Conservation (phyloP, 1,284 basidiomycete genomes). For the Ceratobasidium sp. region DNA sequence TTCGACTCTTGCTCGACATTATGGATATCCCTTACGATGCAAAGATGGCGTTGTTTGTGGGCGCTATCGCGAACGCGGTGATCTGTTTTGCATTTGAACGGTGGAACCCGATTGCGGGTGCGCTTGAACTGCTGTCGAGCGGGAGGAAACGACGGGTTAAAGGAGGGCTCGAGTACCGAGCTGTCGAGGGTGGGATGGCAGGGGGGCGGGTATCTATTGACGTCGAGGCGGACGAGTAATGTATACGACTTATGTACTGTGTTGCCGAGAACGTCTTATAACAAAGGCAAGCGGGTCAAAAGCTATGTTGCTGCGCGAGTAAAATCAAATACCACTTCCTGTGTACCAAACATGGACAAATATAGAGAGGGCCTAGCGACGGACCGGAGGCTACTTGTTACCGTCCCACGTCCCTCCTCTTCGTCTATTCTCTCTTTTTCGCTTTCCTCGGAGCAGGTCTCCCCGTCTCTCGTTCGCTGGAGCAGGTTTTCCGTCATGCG, state of each 20-base stretch:
- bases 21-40: conserved; percentile 80
- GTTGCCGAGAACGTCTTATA: too few species aligned
- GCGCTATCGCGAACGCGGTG: conserved; percentile 80
- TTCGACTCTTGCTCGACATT: conserved; percentile 81
- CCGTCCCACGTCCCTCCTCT: conserved; percentile 32
- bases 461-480: conserved; percentile 53
- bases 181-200: conserved; percentile 75
- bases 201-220: conserved; percentile 14
- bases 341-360: not conserved
- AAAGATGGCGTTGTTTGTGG: conserved; percentile 76
- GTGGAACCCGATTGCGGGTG: conserved; percentile 74
- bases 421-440: conserved; percentile 59
- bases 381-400: not conserved
- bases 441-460: conserved; percentile 65
- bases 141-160: conserved; percentile 63
- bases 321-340: not conserved
- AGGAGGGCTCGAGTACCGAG: conserved; percentile 78
- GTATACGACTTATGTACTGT: conserved; percentile 41
- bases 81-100: conserved; percentile 84
- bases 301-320: conserved; percentile 12
- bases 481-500: conserved; percentile 48
- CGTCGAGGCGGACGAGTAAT: conserved; percentile 33
- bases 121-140: conserved; percentile 61
- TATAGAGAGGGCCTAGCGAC: conserved; percentile 19
- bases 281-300: conserved; percentile 19